Percentiles rank a stretch among this genome's conserved stretches.
Evolutionary conservation across 306 rosid genomes (phyloP).

Genomic region (Potentilla sterilis): DNA sequence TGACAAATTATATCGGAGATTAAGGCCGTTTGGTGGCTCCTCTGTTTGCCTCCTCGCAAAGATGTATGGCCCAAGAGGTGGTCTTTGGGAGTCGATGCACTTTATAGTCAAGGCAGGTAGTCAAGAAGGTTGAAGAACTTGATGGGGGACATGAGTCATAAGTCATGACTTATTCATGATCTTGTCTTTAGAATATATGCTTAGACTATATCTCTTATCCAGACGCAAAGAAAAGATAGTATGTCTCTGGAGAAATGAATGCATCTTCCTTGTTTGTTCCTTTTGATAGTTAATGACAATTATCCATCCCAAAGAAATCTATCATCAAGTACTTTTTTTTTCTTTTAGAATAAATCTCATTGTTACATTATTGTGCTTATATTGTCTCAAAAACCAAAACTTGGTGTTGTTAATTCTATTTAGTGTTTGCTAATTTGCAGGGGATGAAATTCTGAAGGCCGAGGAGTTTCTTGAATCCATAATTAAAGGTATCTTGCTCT

Average conservation of each 20-base stretch:
- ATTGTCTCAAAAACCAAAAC: conserved; percentile 15
- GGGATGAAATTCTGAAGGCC: conserved; percentile 66
- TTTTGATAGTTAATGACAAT: not conserved
- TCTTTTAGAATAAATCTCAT: not conserved
- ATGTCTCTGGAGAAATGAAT: not conserved
- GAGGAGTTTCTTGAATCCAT: conserved; percentile 82
- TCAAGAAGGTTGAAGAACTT: conserved; percentile 7
- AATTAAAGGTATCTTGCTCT: conserved; percentile 64
- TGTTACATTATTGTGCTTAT: conserved; percentile 6
- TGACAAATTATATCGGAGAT: not conserved
- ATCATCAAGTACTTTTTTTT: not conserved
- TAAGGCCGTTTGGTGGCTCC: not conserved
- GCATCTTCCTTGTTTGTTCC: not conserved
- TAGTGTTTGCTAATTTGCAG: conserved; percentile 39
- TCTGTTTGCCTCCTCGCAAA: not conserved
- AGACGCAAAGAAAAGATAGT: not conserved
- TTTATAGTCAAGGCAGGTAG: not conserved
- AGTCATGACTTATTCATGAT: not conserved
- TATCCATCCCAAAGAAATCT: not conserved
- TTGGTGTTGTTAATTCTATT: conserved; percentile 13
- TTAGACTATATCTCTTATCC: not conserved
- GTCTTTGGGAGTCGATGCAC: not conserved
- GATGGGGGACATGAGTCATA: not conserved
- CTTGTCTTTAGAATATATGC: not conserved
- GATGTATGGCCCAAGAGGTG: not conserved